These are phyloP conservation scores for Neurospora sp. DNA, from an alignment of 495 filamentous ascomycete genomes.

Conservation along the genomic window DNA sequence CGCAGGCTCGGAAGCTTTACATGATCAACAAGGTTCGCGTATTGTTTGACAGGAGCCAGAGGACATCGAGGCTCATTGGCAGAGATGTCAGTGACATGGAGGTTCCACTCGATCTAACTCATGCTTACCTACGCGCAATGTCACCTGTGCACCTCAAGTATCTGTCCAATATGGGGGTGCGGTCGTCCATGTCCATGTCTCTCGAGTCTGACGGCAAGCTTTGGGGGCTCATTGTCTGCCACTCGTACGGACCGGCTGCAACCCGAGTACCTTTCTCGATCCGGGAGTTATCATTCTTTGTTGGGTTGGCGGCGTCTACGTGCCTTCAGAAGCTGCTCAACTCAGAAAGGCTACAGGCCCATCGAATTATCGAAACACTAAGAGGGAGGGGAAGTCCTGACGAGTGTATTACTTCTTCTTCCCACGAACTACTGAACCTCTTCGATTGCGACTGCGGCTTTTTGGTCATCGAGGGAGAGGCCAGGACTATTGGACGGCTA, in stretches of 20 bases:
- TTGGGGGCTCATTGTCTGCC: slow-evolving; percentile 75
- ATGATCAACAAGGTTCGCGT: slow-evolving; percentile 62
- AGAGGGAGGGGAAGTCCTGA: slow-evolving; percentile 65
- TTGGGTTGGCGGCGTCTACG: slow-evolving; percentile 65
- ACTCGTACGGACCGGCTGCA: slow-evolving; percentile 57
- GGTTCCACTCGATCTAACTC: slow-evolving; percentile 63
- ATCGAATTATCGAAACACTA: slow-evolving; percentile 57
- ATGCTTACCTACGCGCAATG: slow-evolving; percentile 70
- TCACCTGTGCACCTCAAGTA: slow-evolving; percentile 76
- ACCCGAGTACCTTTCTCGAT: slow-evolving; percentile 76
- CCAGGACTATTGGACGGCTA: slow-evolving; percentile 61
- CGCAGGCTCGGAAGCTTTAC: slow-evolving; percentile 42
- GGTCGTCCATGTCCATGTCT: slow-evolving; percentile 82
- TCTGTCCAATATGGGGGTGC: slow-evolving; percentile 66
- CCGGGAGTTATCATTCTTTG: slow-evolving; percentile 69
- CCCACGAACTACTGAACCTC: slow-evolving; percentile 66
- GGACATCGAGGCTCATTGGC: slow-evolving; percentile 65
- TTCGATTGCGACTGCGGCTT: slow-evolving; percentile 76
- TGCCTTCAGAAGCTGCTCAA: slow-evolving; percentile 77
- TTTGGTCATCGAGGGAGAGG: slow-evolving; percentile 66
- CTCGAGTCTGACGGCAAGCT: slow-evolving; percentile 63
- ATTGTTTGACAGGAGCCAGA: slow-evolving; percentile 55
- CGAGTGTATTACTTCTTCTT: slow-evolving; percentile 74
- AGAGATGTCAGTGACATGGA: slow-evolving; percentile 58
- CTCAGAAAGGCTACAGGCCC: slow-evolving; percentile 59